phyloP scores from a whole-genome alignment of 495 filamentous ascomycete genomes.

The Neurospora sp. region DNA sequence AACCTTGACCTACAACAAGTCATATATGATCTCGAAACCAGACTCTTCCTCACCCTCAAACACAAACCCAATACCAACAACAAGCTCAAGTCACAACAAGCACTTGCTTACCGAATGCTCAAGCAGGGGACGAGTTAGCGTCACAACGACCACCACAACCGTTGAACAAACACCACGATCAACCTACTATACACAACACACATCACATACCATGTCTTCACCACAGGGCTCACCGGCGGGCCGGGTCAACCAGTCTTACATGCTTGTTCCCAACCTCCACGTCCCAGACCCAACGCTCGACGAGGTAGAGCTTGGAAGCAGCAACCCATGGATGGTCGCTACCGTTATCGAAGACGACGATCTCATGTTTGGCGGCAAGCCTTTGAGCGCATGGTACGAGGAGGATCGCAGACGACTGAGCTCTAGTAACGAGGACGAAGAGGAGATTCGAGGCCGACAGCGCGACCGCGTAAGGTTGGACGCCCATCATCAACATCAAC shows the following conservation, averaged over 20 bases:
- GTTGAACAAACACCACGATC: not conserved
- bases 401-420: conserved; percentile 35
- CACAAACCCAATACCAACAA: not conserved
- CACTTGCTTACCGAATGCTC: not conserved
- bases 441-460: conserved; percentile 35
- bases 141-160: not conserved
- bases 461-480: conserved; percentile 18
- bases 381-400: conserved; percentile 45
- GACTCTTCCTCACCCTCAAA: not conserved
- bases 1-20: not conserved
- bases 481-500: conserved; percentile 9
- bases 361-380: conserved; percentile 47
- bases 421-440: conserved; percentile 21
- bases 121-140: not conserved
- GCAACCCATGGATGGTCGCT: conserved; percentile 37
- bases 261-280: conserved; percentile 22
- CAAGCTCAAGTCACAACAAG: not conserved
- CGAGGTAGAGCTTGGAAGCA: conserved; percentile 25
- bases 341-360: conserved; percentile 48
- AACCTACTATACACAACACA: not conserved
- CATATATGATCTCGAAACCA: not conserved
- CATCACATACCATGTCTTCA: conserved; percentile 15
- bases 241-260: conserved; percentile 21
- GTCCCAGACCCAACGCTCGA: conserved; percentile 24
- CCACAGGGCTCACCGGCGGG: conserved; percentile 15